Evolutionary conservation across 2,329 filamentous ascomycete genomes (phyloP).

Genomic region (Cordyceps militaris): DNA sequence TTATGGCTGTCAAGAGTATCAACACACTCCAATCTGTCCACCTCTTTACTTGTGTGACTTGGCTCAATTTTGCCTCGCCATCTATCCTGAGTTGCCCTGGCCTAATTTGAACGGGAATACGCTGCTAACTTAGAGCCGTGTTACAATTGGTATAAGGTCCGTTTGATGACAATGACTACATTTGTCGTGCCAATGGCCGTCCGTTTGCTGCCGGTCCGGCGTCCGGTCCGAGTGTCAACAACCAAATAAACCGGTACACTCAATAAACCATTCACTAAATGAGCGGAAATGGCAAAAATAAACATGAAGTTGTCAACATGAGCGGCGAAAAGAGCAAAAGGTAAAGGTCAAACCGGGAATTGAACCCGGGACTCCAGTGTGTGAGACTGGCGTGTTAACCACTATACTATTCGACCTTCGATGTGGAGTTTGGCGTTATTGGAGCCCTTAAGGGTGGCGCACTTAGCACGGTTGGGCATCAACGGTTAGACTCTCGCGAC

Average conservation of each 20-base stretch:
- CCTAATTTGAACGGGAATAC: too few species aligned
- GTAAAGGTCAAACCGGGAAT: constrained; percentile 15
- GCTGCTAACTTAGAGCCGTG: too few species aligned
- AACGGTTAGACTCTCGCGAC: neutral
- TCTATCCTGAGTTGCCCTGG: too few species aligned
- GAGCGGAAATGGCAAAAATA: neutral
- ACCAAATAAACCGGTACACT: too few species aligned
- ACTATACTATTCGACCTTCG: constrained; percentile 18
- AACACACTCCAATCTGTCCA: constrained; percentile 4
- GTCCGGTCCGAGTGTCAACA: too few species aligned
- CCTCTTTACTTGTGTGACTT: too few species aligned
- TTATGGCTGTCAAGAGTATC: neutral
- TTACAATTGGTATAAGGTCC: too few species aligned
- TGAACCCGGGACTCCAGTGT: constrained; percentile 19
- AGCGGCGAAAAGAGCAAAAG: neutral
- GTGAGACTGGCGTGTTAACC: constrained; percentile 19
- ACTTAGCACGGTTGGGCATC: neutral
- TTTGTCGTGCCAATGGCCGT: neutral
- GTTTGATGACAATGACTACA: too few species aligned
- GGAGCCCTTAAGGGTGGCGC: neutral
- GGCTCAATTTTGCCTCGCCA: too few species aligned
- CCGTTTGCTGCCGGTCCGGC: neutral
- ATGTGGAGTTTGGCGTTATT: neutral
- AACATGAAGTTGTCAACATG: neutral
- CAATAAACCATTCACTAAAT: too few species aligned